Evolutionary conservation across 352 stramenopile species (phyloP), one percentile per base, ranked within the genome.

Genomic region (Phytophthora boehmeriae): DNA sequence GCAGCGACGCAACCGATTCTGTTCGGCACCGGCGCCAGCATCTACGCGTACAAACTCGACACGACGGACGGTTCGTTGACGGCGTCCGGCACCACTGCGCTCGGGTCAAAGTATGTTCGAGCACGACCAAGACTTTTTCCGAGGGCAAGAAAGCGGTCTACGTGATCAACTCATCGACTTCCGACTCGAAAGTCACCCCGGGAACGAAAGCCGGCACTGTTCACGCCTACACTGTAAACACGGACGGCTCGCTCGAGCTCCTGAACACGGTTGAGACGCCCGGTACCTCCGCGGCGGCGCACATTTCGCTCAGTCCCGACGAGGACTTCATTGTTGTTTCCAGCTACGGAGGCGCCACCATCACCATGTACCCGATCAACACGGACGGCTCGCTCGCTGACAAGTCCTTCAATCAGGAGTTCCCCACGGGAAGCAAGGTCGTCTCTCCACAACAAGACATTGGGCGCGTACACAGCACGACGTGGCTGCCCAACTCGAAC

Each of bases 301-400:
- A 89, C 55, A 52, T 78, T 9, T 71, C 63, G 0, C 54, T 87
- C 35, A 78, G 65, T 36, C 68, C 79, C 2, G 67, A 75, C 23
- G 68, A 78, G n/a, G 52, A 76, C 35, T 87, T 80, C 32, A 61
- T 87, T 11, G 63, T 67, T 9, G 76, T 78, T 2, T 65, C 79
- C 43, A 89, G 83, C 63, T 89, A 83, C 44, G 76, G 61, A 22
- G 79, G 79, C 39, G n/a, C n/a, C n/a, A 84, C 69, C 46, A 54
- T 89, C 16, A 68, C 65, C 17, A 49, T 89, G 17, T 87, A 75
- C 54, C 73, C 76, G 1, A 44, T 89, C 8, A 52, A 73, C 11
- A 34, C 54, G 4, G 50, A 86, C 43, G 80, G 80, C 2, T 73
- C 71, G 28, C 59, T 89, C 16, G 39, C 41, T 0, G 17, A 50